phyloP scores from a whole-genome alignment of 345 rosid genomes.

The Laguncularia racemosa region DNA sequence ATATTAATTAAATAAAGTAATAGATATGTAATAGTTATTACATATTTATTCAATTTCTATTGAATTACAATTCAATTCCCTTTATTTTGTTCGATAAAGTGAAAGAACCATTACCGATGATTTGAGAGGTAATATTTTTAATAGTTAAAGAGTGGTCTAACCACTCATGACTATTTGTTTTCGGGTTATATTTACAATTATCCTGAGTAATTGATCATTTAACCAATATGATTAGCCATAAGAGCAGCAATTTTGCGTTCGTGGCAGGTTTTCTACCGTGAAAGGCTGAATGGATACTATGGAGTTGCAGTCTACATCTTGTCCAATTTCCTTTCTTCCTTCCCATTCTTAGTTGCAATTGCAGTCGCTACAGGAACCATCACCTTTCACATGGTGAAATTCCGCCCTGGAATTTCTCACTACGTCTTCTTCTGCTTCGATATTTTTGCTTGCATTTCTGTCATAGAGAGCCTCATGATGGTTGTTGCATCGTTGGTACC shows the following conservation, averaged over 20 bases:
- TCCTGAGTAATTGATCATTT: too few species aligned
- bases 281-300: constrained; percentile 89
- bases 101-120: too few species aligned
- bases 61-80: too few species aligned
- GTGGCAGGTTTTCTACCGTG: constrained; percentile 88
- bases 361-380: constrained; percentile 77
- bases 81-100: too few species aligned
- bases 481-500: constrained; percentile 89
- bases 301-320: constrained; percentile 83
- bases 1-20: too few species aligned
- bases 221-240: too few species aligned
- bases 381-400: constrained; percentile 83
- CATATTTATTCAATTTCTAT: too few species aligned
- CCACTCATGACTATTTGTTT: too few species aligned
- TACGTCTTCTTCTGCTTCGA: constrained; percentile 73
- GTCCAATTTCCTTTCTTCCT: constrained; percentile 83
- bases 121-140: too few species aligned
- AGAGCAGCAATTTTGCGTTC: neutral
- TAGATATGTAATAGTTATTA: too few species aligned
- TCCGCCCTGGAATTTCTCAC: constrained; percentile 71
- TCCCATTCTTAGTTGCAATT: constrained; percentile 73
- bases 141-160: too few species aligned
- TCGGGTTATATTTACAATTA: too few species aligned
- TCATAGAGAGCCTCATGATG: constrained; percentile 99
- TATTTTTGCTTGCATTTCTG: constrained; percentile 83